These are phyloP conservation scores for Syzygium malaccense DNA, from an alignment of 441 rosid species.

Conservation along the genomic window DNA sequence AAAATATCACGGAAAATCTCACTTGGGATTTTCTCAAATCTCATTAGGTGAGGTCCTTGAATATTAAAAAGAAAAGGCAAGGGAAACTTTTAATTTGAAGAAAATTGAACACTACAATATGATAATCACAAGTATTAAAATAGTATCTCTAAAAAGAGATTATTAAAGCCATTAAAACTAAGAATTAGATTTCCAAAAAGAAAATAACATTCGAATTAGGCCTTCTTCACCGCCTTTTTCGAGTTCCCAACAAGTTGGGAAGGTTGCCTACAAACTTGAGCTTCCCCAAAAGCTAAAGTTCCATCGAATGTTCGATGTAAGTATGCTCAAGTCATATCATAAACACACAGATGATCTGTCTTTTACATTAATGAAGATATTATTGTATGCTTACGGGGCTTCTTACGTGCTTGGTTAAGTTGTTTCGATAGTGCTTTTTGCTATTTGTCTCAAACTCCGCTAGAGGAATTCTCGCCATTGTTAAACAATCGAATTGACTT, in stretches of 20 bases:
- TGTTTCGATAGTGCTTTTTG: background rate
- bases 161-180: background rate
- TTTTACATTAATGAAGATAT: background rate
- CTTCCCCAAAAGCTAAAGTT: background rate
- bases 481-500: background rate
- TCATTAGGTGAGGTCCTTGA: no score
- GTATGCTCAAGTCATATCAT: background rate
- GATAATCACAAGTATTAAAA: background rate
- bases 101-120: background rate
- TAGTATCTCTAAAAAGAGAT: background rate
- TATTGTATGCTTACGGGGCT: background rate
- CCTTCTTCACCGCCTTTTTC: background rate
- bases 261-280: background rate
- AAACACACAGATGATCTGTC: background rate
- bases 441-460: background rate
- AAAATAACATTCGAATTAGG: background rate
- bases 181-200: background rate
- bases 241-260: background rate
- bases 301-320: background rate
- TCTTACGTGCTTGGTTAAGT: background rate
- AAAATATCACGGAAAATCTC: no score
- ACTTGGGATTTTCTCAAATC: no score
- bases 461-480: background rate
- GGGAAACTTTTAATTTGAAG: background rate
- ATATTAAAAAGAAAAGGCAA: no score